Evolutionary conservation across 2,329 filamentous ascomycete genomes (phyloP).

Genomic region (Calonectria ilicicola): DNA sequence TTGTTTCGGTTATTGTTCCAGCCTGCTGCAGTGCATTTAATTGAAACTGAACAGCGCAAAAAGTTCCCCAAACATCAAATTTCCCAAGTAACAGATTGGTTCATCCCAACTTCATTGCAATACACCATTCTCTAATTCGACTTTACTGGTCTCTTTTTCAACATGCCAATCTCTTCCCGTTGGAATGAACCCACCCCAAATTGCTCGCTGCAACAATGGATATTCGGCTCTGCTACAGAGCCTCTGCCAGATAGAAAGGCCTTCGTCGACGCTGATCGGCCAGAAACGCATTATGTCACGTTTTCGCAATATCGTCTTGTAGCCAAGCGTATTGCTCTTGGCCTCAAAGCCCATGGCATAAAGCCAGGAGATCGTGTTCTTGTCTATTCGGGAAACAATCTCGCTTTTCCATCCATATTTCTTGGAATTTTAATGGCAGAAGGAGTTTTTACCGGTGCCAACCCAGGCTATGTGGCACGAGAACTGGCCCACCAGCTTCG

Average conservation of each 20-base stretch:
- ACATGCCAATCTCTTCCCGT: slow-evolving; percentile 61
- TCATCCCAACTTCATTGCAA: neutral
- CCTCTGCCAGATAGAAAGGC: slow-evolving; percentile 55
- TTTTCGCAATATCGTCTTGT: slow-evolving; percentile 73
- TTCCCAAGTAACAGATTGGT: too few species aligned
- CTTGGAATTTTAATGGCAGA: slow-evolving; percentile 82
- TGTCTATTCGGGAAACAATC: slow-evolving; percentile 78
- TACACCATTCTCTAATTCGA: neutral
- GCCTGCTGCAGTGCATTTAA: neutral
- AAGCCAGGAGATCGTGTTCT: slow-evolving; percentile 76
- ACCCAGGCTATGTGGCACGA: slow-evolving; percentile 73
- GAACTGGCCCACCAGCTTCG: slow-evolving; percentile 82
- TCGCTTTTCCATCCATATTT: slow-evolving; percentile 78
- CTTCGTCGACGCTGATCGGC: slow-evolving; percentile 74
- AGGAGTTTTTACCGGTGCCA: slow-evolving; percentile 81
- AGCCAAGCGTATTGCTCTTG: slow-evolving; percentile 79
- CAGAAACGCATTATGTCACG: slow-evolving; percentile 76
- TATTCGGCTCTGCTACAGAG: slow-evolving; percentile 61
- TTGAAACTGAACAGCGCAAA: neutral
- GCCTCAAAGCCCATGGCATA: slow-evolving; percentile 73
- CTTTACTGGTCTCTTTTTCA: neutral
- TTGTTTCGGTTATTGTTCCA: too few species aligned
- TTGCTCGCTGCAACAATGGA: slow-evolving; percentile 65
- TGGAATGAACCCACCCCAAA: slow-evolving; percentile 57
- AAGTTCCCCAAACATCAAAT: neutral